phyloP scores from a whole-genome alignment of 306 rosid species.

The Phaseolus lunatus region DNA sequence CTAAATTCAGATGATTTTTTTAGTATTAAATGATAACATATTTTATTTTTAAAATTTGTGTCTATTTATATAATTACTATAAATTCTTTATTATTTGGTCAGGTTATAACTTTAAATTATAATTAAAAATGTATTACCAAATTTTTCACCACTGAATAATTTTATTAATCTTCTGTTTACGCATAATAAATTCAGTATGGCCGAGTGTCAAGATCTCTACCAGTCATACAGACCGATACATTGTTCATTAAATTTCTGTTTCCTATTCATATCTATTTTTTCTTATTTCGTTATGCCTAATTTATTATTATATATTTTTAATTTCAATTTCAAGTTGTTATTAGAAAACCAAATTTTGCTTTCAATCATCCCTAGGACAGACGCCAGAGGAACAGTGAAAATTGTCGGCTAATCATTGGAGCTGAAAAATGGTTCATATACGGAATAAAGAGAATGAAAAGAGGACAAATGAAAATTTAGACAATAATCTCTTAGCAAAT shows the following conservation, averaged over 20 bases:
- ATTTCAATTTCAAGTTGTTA: neutral
- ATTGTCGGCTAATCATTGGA: slow-evolving; percentile 24
- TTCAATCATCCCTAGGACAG: neutral
- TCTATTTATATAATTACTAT: too few relatives aligned
- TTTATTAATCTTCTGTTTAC: too few relatives aligned
- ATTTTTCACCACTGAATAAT: too few relatives aligned
- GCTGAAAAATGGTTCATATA: neutral
- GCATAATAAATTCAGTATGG: too few relatives aligned
- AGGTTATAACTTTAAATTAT: too few relatives aligned
- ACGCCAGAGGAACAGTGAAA: slow-evolving; percentile 34
- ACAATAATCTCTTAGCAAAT: neutral
- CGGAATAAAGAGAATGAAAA: neutral
- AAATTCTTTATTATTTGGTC: too few relatives aligned
- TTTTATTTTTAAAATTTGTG: too few relatives aligned
- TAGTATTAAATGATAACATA: too few relatives aligned
- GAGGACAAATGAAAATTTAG: neutral
- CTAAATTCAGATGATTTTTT: too few relatives aligned
- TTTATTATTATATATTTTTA: neutral
- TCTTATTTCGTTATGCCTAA: neutral
- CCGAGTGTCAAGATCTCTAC: too few relatives aligned
- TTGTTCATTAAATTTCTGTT: neutral
- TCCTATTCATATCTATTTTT: neutral
- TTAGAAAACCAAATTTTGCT: neutral
- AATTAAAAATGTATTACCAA: too few relatives aligned
- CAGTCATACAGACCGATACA: too few relatives aligned